These are phyloP conservation scores for Aurantiochytrium sp. DNA, from an alignment of 108 stramenopile genomes.

Conservation along the genomic window DNA sequence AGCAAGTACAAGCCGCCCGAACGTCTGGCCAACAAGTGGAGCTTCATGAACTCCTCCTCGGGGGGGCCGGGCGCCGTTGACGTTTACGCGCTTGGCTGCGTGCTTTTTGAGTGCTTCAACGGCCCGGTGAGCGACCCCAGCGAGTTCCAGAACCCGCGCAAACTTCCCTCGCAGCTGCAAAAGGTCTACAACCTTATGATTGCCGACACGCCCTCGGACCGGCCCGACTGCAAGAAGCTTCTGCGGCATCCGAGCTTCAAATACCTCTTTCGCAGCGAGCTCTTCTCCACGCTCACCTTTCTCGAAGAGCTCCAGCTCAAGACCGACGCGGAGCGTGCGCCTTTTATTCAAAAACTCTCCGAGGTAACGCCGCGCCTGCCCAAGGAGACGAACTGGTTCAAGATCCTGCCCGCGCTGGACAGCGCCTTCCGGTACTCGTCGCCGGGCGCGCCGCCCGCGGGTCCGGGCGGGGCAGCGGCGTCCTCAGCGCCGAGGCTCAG, in stretches of 20 bases:
- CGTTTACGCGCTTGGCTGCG: not conserved
- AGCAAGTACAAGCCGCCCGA: constrained; percentile 17
- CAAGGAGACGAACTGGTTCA: not conserved
- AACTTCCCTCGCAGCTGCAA: not conserved
- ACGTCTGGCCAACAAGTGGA: constrained; percentile 3
- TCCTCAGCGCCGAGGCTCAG: not conserved
- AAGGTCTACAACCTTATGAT: not conserved
- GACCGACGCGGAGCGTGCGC: not conserved
- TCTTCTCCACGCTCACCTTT: not conserved
- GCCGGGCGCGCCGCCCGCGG: not conserved
- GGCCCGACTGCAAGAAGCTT: not conserved
- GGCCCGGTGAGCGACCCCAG: not conserved
- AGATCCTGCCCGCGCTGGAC: not conserved
- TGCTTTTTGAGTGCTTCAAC: not conserved
- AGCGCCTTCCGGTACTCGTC: not conserved
- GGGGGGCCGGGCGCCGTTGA: not conserved
- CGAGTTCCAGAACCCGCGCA: not conserved
- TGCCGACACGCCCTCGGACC: not conserved
- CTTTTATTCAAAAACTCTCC: constrained; percentile 22
- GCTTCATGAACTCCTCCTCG: not conserved
- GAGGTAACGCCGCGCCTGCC: not conserved
- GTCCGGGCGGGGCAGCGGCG: not conserved
- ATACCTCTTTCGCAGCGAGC: not conserved
- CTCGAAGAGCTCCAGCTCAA: constrained; percentile 14
- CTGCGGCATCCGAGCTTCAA: not conserved